Base-by-base conservation (phyloP, 2,329 filamentous ascomycete genomes). In the Diplodia scrobiculata region DNA sequence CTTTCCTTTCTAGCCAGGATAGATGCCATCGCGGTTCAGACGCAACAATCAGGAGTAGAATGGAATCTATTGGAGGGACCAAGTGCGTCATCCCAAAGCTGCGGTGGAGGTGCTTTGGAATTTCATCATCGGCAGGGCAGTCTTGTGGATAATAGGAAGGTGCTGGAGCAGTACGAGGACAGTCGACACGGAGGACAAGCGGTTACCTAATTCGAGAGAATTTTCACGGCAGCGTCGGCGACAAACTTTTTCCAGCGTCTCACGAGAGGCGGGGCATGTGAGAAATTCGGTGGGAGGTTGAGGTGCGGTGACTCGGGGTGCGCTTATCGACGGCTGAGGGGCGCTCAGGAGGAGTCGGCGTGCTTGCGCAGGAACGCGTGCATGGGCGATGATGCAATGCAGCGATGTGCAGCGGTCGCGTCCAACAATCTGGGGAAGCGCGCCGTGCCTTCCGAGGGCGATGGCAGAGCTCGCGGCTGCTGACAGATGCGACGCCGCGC, bases 91-190 rank as follows among this genome's bases (percentile, higher is more conserved):
- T 21, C 21, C 21, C 21, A 2, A 21, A 21, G 21, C 1, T 21
- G 65, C 65, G 13, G 34, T 66, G 34, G 65, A 66, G 25, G 65
- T 66, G 7, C 32, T 48, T 32, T 63, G 65, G 65, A 66, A 66
- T 48, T 48, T 63, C 10, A 21, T 66, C 7, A 27, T 66, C 32
- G 65, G 65, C n/a, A 59, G 9, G 34, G 54, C 29, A 60, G 14
- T 10, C 38, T 47, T 32, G 38, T 29, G 10, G 55, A 2, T 6
- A 50, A 62, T 50, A 62, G 45, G 58, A 50, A 48, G 58, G 58
- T 50, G 58, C 36, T 19, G n/a, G 2, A 47, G 14, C 34, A 41
- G 27, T 58, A 19, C 34, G 25, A 36, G n/a, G 34, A 25, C 38
- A 19, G 55, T 38, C n/a, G 25, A 21, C 55, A 48, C 55, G 55